Base-by-base conservation (phyloP, 2,329 filamentous ascomycete genomes). In the Epichloe baconii region DNA sequence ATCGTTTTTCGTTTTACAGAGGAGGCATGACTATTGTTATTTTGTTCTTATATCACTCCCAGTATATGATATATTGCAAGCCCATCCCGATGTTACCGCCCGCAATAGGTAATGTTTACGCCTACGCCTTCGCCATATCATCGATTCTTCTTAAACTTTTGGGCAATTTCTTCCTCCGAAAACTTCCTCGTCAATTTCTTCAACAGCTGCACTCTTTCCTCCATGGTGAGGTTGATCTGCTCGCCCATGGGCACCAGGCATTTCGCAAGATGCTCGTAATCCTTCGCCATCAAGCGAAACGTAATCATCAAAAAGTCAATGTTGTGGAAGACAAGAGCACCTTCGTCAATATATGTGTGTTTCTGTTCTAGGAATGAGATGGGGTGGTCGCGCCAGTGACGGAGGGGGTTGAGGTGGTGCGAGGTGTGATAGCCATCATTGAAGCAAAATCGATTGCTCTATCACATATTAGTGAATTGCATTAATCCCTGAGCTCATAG, bases 341-440 rank as follows among this genome's bases (percentile, higher is more conserved):
- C 71, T 60, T 88, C 81, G 7, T 72, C 66, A 0, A 78, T 73
- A 59, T 90, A 91, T 3, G 74, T 75, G 23, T 77, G 68, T 66
- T 88, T 88, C 44, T 80, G 77, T 57, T 81, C 75, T 2, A 90
- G 69, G 66, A 91, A 88, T 6, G 85, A 78, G 12, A 80, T 72
- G 0, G 86, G 86, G 58, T 90, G 86, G 19, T 90, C 84, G 52
- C 86, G 81, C 86, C 86, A 91, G 69, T 90, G 87, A 2, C 86
- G 79, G 31, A 79, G 75, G 0, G 85, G 86, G 66, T 89, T 88
- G 48, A 89, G 77, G 59, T 89, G 86, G 62, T 89, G 86, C 17
- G 84, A 87, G 6, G 85, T 89, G 66, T 89, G 85, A 65, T 88
- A 89, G 56, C 86, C 86, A 59, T 89, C 86, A 59, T 90, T 89